Base-by-base conservation (phyloP, 768 basidiomycete species). In the Serendipita sp. region DNA sequence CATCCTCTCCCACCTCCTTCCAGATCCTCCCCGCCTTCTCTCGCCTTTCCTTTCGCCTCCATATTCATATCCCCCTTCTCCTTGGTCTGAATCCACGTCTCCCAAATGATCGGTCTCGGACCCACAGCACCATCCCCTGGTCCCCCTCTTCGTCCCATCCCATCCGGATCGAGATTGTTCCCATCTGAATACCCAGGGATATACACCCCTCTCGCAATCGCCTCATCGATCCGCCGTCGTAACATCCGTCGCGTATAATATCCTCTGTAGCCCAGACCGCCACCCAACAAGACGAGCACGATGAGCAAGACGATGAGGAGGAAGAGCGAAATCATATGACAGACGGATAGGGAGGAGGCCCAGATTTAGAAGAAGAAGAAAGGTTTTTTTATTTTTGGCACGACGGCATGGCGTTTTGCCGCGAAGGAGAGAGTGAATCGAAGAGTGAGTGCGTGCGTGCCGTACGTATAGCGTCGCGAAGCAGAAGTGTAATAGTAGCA, bases 171-270 rank as follows among this genome's bases (percentile, higher is more conserved):
- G 11, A 9, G 11, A n/a, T 50, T 50, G 45, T 14, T 38, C 7
- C 20, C n/a, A 50, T 20, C 20, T 5, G 20, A 7, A n/a, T 58
- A 58, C 9, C 53, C 53, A 24, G 53, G 53, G 3, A 58, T 58
- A 33, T 28, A n/a, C 11, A 58, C 53, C 22, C 53, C 53, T 17
- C 53, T 11, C 20, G 53, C 53, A 11, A 58, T 58, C 20, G 53
- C 53, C 53, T 58, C 53, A 4, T 58, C 53, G 53, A 58, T 58
- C 11, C 53, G 53, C 11, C 22, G 22, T 58, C 53, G 53, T 31
- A 58, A 24, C 13, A 58, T 17, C n/a, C 53, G 3, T 58, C 53
- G 53, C 28, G 53, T 58, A 31, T 31, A 31, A n/a, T 58, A 58
- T 11, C 53, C 53, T 33, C 53, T 58, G 24, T n/a, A n/a, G n/a